Evolutionary conservation across 1,284 basidiomycete genomes (phyloP).

Genomic region (Inonotus obliquus): DNA sequence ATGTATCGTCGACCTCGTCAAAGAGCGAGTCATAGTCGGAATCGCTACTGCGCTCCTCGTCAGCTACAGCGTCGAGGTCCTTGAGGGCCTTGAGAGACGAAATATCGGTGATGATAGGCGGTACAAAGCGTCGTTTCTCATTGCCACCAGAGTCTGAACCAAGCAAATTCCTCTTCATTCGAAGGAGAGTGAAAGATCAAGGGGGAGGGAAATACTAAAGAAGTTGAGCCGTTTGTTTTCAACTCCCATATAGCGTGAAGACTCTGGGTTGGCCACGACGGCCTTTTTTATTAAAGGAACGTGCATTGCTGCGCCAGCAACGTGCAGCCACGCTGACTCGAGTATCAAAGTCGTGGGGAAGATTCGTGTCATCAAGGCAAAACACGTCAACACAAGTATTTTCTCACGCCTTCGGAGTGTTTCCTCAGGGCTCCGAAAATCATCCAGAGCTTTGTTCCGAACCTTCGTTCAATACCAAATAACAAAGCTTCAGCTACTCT

Average conservation of each 20-base stretch:
- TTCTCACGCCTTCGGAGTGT: background rate
- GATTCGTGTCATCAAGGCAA: background rate
- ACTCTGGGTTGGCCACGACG: background rate
- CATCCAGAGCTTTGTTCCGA: background rate
- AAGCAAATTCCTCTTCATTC: background rate
- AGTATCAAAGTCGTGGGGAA: background rate
- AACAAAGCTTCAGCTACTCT: too few species aligned
- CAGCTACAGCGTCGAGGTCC: background rate
- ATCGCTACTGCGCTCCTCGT: background rate
- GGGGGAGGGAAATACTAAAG: background rate
- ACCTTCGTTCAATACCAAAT: background rate
- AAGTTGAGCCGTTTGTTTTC: background rate
- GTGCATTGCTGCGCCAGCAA: background rate
- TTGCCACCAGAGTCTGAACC: background rate
- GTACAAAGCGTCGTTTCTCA: background rate
- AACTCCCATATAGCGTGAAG: background rate
- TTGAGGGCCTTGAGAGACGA: background rate
- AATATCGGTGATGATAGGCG: background rate
- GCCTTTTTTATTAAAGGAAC: background rate
- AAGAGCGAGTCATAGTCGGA: slow-evolving; percentile 17
- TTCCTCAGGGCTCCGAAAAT: background rate
- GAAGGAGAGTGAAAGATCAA: background rate
- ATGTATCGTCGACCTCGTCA: slow-evolving; percentile 1
- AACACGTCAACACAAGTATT: background rate
- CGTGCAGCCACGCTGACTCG: background rate